These are phyloP conservation scores for Bathelium albidoporum DNA, from an alignment of 495 filamentous ascomycete genomes.

Conservation along the genomic window DNA sequence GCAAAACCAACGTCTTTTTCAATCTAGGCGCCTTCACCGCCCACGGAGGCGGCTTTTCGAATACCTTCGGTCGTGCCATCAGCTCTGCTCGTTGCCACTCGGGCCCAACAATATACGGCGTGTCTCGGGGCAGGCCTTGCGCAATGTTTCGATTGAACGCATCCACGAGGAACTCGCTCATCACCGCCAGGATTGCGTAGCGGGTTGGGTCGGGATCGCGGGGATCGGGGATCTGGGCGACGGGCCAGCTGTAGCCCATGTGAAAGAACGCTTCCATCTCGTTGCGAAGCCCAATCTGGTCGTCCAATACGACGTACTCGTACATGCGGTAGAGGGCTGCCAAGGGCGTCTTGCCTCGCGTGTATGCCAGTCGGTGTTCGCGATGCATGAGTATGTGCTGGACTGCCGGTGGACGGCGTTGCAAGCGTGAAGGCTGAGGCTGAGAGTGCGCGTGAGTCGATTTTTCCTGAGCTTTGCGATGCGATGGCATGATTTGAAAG, in stretches of 20 bases:
- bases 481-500: not conserved
- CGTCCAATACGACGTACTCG: conserved; percentile 21
- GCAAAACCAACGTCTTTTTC: not conserved
- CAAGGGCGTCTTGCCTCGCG: conserved; percentile 1
- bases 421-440: not conserved
- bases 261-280: conserved; percentile 25
- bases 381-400: not conserved
- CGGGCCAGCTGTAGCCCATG: conserved; percentile 12
- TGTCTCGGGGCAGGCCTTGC: conserved; percentile 16
- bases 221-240: conserved; percentile 23
- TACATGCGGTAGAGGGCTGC: conserved; percentile 24
- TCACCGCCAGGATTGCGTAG: conserved; percentile 22
- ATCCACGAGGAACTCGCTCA: conserved; percentile 16
- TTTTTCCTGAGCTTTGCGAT: not conserved
- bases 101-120: not conserved
- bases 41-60: not conserved
- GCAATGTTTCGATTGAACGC: conserved; percentile 24
- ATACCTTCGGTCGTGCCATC: not conserved
- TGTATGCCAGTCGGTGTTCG: not conserved
- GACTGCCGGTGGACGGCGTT: not conserved
- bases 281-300: conserved; percentile 21
- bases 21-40: not conserved
- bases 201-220: conserved; percentile 21
- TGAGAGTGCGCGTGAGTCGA: not conserved
- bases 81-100: not conserved